These are phyloP conservation scores for Trichocomaceae sp. DNA, from an alignment of 2,329 filamentous ascomycete species.

Conservation along the genomic window DNA sequence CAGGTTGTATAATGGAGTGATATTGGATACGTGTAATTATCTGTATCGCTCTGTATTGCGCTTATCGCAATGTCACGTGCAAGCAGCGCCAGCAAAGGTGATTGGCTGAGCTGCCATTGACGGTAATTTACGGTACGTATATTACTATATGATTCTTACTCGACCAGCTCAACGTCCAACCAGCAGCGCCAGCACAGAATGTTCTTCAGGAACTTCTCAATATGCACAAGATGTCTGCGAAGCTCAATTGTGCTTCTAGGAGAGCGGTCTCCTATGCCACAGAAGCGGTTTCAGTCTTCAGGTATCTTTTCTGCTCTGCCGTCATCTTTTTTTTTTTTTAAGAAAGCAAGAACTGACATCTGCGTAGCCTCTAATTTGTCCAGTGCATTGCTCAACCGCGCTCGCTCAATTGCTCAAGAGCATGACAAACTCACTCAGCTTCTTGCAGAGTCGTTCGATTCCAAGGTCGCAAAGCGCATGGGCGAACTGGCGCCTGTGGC, in stretches of 20 bases:
- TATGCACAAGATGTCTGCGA: conserved; percentile 44
- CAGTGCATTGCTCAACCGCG: conserved; percentile 49
- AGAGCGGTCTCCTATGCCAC: conserved; percentile 19
- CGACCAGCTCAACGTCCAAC: background rate
- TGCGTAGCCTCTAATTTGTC: conserved; percentile 38
- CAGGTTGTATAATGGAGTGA: conserved; percentile 8
- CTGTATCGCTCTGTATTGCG: background rate
- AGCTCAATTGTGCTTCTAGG: conserved; percentile 30
- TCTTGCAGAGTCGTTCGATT: conserved; percentile 51
- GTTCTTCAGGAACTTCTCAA: conserved; percentile 21
- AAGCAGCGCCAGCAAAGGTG: background rate
- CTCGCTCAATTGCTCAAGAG: conserved; percentile 50
- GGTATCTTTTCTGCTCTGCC: conserved; percentile 23
- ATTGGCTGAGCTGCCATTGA: background rate
- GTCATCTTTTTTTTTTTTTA: too few relatives aligned
- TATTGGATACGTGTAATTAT: conserved; percentile 13
- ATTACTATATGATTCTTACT: too few relatives aligned
- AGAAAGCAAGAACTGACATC: conserved; percentile 18
- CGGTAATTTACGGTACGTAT: background rate
- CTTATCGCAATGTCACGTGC: conserved; percentile 1
- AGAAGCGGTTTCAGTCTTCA: conserved; percentile 23
- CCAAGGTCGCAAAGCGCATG: conserved; percentile 50
- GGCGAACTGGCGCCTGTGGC: conserved; percentile 51
- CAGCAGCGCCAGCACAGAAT: conserved; percentile 2
- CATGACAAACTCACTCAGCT: conserved; percentile 48